phyloP scores from a whole-genome alignment of 78 protist species.

The Cavenderia fasciculata region DNA sequence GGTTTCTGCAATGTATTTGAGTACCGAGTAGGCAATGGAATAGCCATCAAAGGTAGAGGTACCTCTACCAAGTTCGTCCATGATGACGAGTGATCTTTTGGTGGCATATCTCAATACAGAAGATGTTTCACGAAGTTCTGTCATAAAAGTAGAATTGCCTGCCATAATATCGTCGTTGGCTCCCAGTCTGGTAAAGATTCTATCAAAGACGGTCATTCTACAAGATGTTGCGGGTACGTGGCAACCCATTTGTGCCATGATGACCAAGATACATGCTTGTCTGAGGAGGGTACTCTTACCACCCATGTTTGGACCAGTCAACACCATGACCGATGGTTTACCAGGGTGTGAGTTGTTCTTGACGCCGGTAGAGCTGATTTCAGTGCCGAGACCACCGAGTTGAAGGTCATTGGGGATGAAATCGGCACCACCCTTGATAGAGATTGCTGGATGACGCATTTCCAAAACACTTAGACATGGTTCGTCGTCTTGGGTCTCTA shows the following conservation, averaged over 20 bases:
- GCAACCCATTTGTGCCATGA: constrained; percentile 98
- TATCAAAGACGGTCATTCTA: constrained; percentile 92
- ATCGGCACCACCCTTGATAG: constrained; percentile 36
- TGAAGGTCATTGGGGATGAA: constrained; percentile 82
- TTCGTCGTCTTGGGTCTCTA: not conserved
- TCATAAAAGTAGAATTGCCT: constrained; percentile 98
- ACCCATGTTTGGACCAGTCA: constrained; percentile 98
- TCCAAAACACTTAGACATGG: constrained; percentile 26
- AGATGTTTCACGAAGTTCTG: constrained; percentile 94
- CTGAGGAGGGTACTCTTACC: constrained; percentile 97
- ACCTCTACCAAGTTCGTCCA: constrained; percentile 98
- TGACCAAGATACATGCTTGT: constrained; percentile 85
- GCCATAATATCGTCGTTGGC: constrained; percentile 91
- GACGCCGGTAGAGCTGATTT: not conserved
- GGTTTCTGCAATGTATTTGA: constrained; percentile 39
- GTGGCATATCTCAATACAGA: constrained; percentile 90
- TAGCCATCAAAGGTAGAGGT: constrained; percentile 96
- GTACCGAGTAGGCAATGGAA: constrained; percentile 89
- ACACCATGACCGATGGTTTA: constrained; percentile 79
- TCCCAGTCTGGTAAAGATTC: constrained; percentile 97
- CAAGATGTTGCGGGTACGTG: constrained; percentile 92
- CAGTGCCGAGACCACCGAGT: constrained; percentile 13
- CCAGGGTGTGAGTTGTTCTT: not conserved
- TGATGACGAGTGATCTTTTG: constrained; percentile 91
- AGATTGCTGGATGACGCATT: constrained; percentile 78